These are phyloP conservation scores for Magnusiomyces suaveolens DNA, from an alignment of 1,139 yeast genomes.

Conservation along the genomic window DNA sequence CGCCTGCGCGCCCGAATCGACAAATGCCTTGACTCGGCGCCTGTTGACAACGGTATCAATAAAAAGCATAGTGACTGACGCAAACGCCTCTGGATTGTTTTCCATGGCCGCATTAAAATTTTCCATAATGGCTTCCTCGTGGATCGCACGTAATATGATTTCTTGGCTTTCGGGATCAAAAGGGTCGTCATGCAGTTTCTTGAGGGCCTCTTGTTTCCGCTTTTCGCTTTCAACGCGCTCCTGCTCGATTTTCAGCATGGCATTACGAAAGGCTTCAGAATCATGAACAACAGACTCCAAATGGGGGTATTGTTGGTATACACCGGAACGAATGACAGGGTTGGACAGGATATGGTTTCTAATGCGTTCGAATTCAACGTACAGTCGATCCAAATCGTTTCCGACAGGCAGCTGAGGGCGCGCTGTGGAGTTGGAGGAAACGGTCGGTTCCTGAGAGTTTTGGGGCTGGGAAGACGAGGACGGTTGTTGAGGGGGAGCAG, in stretches of 20 bases:
- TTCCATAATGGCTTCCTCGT: conserved; percentile 66
- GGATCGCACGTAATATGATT: conserved; percentile 56
- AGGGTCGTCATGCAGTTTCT: conserved; percentile 49
- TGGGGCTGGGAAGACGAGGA: background rate
- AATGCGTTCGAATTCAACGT: conserved; percentile 29
- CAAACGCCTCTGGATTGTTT: conserved; percentile 82
- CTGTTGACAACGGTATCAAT: conserved; percentile 72
- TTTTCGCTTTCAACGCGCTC: conserved; percentile 27
- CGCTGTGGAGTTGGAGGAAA: background rate
- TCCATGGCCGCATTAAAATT: conserved; percentile 74
- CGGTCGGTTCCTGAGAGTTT: background rate
- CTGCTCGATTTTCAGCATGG: conserved; percentile 34
- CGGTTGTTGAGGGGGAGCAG: conserved; percentile 9
- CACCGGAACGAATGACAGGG: conserved; percentile 28
- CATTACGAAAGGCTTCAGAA: conserved; percentile 43
- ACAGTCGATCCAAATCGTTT: conserved; percentile 13
- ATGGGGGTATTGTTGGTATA: conserved; percentile 31
- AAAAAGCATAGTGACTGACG: conserved; percentile 73
- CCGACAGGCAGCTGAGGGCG: background rate
- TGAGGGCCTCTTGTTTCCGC: conserved; percentile 42
- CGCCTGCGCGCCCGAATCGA: conserved; percentile 91
- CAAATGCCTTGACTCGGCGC: conserved; percentile 76
- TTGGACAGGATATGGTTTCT: conserved; percentile 31
- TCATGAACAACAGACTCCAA: conserved; percentile 39
- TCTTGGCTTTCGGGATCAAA: conserved; percentile 66